Percentiles rank a stretch among this genome's conserved stretches.
These are phyloP conservation scores for Aspergillus felis DNA, from an alignment of 2,329 filamentous ascomycete genomes.

Conservation along the genomic window DNA sequence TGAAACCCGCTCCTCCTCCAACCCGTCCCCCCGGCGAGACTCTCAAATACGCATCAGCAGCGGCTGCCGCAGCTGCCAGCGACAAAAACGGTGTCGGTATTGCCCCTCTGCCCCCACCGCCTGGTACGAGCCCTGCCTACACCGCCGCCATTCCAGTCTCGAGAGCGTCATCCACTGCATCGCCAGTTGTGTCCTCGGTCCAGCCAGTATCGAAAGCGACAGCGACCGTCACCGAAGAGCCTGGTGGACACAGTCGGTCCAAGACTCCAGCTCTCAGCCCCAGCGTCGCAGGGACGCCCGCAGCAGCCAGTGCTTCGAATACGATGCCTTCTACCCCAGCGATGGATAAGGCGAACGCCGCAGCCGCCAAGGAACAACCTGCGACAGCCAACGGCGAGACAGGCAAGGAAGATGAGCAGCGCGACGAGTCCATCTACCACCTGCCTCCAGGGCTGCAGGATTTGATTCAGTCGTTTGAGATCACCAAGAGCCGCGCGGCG, in stretches of 20 bases:
- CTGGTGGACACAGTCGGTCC: slow-evolving; percentile 33
- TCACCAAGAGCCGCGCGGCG: slow-evolving; percentile 66
- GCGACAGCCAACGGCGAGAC: slow-evolving; percentile 46
- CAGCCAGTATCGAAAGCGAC: slow-evolving; percentile 44
- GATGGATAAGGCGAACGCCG: slow-evolving; percentile 44
- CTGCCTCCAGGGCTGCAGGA: slow-evolving; percentile 85
- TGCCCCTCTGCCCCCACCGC: slow-evolving; percentile 85
- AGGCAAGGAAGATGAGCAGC: slow-evolving; percentile 43
- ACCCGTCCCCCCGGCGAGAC: slow-evolving; percentile 82
- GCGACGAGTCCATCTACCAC: slow-evolving; percentile 85
- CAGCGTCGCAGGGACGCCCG: slow-evolving; percentile 33
- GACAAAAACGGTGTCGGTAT: slow-evolving; percentile 89
- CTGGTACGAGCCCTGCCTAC: slow-evolving; percentile 56
- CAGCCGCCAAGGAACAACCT: slow-evolving; percentile 36
- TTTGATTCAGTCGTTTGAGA: slow-evolving; percentile 84
- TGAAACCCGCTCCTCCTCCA: slow-evolving; percentile 91
- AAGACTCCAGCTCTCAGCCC: slow-evolving; percentile 52
- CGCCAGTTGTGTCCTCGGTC: slow-evolving; percentile 49
- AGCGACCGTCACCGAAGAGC: slow-evolving; percentile 40
- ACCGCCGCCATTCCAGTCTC: slow-evolving; percentile 47
- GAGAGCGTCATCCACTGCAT: slow-evolving; percentile 56
- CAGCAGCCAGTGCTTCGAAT: slow-evolving; percentile 32
- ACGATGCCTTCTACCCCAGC: slow-evolving; percentile 46
- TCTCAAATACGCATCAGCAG: slow-evolving; percentile 94
- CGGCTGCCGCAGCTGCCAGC: slow-evolving; percentile 84